Conservation (phyloP, 176 grass and related monocot species). For the Alopecurus myosuroides region DNA sequence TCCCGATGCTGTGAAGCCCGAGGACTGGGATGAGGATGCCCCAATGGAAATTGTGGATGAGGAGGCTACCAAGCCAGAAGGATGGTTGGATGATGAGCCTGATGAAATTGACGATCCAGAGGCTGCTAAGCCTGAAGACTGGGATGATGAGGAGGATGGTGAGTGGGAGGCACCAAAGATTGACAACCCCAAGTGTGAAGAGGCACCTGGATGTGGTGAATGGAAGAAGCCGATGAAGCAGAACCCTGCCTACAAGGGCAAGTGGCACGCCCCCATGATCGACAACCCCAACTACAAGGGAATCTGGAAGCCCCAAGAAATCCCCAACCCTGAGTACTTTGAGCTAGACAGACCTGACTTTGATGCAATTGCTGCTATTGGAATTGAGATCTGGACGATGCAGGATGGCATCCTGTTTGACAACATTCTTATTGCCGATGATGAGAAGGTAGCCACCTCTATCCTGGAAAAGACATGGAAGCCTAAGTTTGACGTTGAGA, state of each 20-base stretch:
- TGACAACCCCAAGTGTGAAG: slow-evolving; percentile 95
- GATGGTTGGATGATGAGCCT: slow-evolving; percentile 94
- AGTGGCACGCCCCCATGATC: slow-evolving; percentile 89
- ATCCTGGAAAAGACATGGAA: slow-evolving; percentile 84
- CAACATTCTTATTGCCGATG: slow-evolving; percentile 79
- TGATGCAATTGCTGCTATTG: slow-evolving; percentile 78
- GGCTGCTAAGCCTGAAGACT: slow-evolving; percentile 85
- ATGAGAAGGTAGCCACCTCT: slow-evolving; percentile 74
- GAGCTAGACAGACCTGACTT: slow-evolving; percentile 76
- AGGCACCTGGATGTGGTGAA: slow-evolving; percentile 87
- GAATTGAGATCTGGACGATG: slow-evolving; percentile 99
- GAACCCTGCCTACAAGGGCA: slow-evolving; percentile 95
- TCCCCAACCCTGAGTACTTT: slow-evolving; percentile 95
- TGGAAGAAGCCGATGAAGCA: slow-evolving; percentile 95
- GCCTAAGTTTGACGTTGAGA: slow-evolving; percentile 87
- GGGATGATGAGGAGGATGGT: slow-evolving; percentile 99
- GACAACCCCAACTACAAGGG: slow-evolving; percentile 96
- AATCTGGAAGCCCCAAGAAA: slow-evolving; percentile 96
- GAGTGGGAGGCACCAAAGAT: slow-evolving; percentile 91
- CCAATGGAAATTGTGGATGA: slow-evolving; percentile 86
- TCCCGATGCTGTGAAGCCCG: slow-evolving; percentile 70
- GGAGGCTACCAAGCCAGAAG: slow-evolving; percentile 86
- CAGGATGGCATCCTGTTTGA: slow-evolving; percentile 96
- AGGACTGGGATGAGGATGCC: slow-evolving; percentile 98
- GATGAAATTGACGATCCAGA: slow-evolving; percentile 95